These are phyloP conservation scores for Populus tremula DNA, from an alignment of 345 rosid genomes.

Conservation along the genomic window DNA sequence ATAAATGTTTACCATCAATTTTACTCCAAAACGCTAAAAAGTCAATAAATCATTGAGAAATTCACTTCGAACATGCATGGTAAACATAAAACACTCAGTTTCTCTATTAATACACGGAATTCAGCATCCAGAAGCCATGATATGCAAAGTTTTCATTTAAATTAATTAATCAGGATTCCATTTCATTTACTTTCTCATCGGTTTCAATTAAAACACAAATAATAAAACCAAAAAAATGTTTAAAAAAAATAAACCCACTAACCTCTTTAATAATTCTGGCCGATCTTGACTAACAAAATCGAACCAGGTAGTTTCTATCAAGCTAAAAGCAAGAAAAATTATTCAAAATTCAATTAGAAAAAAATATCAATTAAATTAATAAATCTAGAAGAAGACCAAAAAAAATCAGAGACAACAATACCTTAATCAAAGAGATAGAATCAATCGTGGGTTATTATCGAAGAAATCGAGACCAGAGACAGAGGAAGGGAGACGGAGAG, in stretches of 20 bases:
- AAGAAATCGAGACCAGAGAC: not conserved
- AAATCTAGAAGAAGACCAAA: not conserved
- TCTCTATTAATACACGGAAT: not conserved
- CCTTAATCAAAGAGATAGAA: not conserved
- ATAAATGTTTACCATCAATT: no score
- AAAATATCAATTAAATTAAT: not conserved
- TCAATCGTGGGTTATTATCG: not conserved
- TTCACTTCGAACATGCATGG: not conserved
- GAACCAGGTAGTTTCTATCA: not conserved
- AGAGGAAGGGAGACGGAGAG: not conserved
- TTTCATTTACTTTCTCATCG: not conserved
- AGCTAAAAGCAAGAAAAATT: not conserved
- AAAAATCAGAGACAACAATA: not conserved
- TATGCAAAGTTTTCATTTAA: not conserved
- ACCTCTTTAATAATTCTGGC: not conserved
- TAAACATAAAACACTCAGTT: not conserved
- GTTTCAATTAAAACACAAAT: not conserved
- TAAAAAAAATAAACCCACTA: not conserved
- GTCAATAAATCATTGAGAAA: not conserved
- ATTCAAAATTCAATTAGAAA: not conserved
- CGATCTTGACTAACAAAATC: not conserved
- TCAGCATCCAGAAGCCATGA: not conserved
- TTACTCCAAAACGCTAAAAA: not conserved
- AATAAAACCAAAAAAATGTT: not conserved
- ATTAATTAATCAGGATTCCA: not conserved